Base-by-base conservation (phyloP, 1,139 yeast species). In the Yamadazyma diospyri region DNA sequence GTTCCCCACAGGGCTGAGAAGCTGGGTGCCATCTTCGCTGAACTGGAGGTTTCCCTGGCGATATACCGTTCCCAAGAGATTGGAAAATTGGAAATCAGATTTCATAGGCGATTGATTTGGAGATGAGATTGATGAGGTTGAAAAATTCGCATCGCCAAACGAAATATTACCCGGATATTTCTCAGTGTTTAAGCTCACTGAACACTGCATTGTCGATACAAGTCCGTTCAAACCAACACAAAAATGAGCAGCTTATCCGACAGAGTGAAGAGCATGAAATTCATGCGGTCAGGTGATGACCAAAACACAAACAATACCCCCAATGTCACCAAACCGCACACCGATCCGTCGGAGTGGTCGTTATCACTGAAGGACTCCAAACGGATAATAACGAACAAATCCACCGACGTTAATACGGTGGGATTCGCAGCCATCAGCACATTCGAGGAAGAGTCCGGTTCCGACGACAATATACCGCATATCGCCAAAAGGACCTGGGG, bases 1-100 rank as follows among this genome's bases (percentile, higher is more conserved):
- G 57, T 92, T 94, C 7, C 98, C 98, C 4, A 92, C 97, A 0
- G 98, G 98, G 40, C 94, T 82, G 32, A 92, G 64, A 21, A 92
- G 66, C 39, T 76, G 73, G 11, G 83, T 78, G 1, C 98, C 98
- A 55, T 88, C 97, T 2, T 82, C 78, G 2, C 94, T 80, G 62
- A 81, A 92, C n/a, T 82, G 71, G 23, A 92, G 64, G 57, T 92
- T 89, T 13, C 97, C 98, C 50, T 84, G 86, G 36, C 94, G 71
- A 53, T 92, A 92, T 6, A 92, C 98, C 0, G 98, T 89, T 18
- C 98, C 99, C 47, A 92, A 65, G 29, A 92, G 69, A 59, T 92
- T 92, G 29, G 95, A 81, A 50, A 92, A 83, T 72, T 66, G 60
- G 51, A 64, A 67, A 48, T 67, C 71, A 19, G 74, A 65, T 53